phyloP scores from a whole-genome alignment of 1,284 basidiomycete species.

The Grifola frondosa region DNA sequence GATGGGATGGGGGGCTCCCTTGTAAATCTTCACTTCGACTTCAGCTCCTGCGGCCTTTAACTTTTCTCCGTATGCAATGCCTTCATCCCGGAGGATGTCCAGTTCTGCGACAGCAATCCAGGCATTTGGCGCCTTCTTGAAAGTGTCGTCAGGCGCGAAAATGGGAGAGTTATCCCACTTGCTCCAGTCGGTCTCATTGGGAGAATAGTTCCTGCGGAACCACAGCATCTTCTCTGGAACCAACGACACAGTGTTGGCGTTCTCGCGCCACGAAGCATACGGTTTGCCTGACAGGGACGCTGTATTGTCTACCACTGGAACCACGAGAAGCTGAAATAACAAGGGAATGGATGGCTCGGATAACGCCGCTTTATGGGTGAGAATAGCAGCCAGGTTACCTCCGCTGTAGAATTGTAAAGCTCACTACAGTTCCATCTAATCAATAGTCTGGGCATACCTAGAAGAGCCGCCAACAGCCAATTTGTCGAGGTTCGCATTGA shows the following conservation, averaged over 20 bases:
- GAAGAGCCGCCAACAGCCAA: constrained; percentile 69
- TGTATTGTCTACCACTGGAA: constrained; percentile 74
- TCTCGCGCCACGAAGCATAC: constrained; percentile 57
- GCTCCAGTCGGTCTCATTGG: constrained; percentile 54
- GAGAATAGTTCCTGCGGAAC: constrained; percentile 69
- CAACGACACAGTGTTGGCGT: constrained; percentile 59
- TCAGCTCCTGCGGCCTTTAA: constrained; percentile 53
- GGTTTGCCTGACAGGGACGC: constrained; percentile 41
- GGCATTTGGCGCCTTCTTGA: constrained; percentile 52
- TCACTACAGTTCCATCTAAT: not conserved
- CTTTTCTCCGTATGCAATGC: constrained; percentile 62
- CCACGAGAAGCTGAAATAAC: constrained; percentile 63
- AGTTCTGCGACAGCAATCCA: constrained; percentile 67
- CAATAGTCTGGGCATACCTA: constrained; percentile 39
- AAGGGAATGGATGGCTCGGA: constrained; percentile 52
- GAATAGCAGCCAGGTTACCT: constrained; percentile 68
- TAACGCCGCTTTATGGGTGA: constrained; percentile 61
- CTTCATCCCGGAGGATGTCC: constrained; percentile 70
- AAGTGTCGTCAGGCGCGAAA: constrained; percentile 57
- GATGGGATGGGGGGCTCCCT: constrained; percentile 64
- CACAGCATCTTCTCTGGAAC: constrained; percentile 66
- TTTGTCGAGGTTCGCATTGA: constrained; percentile 42
- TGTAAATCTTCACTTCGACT: constrained; percentile 56
- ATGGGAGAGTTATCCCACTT: constrained; percentile 72
- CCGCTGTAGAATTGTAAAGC: constrained; percentile 43